phyloP scores from a whole-genome alignment of 768 basidiomycete genomes.

The Suillus subalutaceus region DNA sequence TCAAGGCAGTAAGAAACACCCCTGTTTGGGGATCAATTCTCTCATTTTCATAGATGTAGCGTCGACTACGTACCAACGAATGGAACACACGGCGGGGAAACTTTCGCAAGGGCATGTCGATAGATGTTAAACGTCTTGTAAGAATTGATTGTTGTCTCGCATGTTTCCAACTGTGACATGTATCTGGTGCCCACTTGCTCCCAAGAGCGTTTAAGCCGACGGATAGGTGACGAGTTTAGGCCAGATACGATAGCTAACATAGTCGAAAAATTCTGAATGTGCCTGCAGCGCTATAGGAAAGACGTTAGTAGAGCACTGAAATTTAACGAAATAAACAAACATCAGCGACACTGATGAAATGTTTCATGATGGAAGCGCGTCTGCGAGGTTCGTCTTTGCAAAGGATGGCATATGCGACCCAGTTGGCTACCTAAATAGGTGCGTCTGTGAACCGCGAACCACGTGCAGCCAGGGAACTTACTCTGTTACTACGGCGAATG shows the following conservation, averaged over 20 bases:
- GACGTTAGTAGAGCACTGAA: constrained; percentile 10
- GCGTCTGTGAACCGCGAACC: not conserved
- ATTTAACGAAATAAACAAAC: constrained; percentile 39
- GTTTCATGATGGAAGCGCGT: constrained; percentile 62
- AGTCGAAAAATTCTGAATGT: constrained; percentile 66
- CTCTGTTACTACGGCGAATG: constrained; percentile 61
- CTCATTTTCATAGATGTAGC: not conserved
- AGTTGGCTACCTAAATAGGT: constrained; percentile 52
- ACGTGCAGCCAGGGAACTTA: constrained; percentile 24
- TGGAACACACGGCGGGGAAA: constrained; percentile 68
- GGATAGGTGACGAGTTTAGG: constrained; percentile 65
- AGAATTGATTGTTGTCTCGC: constrained; percentile 64
- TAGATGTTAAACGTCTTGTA: constrained; percentile 72
- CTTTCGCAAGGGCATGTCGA: constrained; percentile 52
- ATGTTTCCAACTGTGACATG: constrained; percentile 49
- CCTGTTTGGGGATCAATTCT: constrained; percentile 34
- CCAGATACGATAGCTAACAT: constrained; percentile 72
- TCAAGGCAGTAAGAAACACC: constrained; percentile 60
- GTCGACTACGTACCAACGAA: constrained; percentile 56
- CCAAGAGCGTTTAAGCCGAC: constrained; percentile 67
- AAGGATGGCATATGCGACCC: constrained; percentile 63
- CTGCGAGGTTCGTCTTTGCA: constrained; percentile 58
- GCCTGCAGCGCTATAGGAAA: constrained; percentile 54
- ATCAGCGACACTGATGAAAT: constrained; percentile 68
- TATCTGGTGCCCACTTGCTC: constrained; percentile 54